Percentiles rank a stretch among this genome's conserved stretches.
These are phyloP conservation scores for Crithidia sp. DNA, from an alignment of 208 protist genomes.

Conservation along the genomic window DNA sequence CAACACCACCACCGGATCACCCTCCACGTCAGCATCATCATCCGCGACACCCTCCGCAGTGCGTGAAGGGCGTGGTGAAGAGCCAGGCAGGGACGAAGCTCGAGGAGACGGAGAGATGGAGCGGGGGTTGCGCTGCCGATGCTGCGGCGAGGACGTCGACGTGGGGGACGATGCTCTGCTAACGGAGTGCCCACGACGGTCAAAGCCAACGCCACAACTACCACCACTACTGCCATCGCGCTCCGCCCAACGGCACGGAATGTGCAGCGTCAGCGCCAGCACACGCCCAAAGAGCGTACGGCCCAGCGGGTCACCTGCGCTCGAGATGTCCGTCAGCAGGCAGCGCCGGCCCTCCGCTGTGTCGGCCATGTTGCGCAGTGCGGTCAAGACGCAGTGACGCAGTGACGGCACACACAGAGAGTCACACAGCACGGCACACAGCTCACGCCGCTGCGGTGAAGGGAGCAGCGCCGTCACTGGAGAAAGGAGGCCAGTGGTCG, in stretches of 20 bases:
- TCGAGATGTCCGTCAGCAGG: slow-evolving; percentile 64
- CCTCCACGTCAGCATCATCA: neutral
- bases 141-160: neutral
- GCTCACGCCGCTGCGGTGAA: slow-evolving; percentile 22
- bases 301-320: slow-evolving; percentile 51
- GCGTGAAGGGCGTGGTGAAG: neutral
- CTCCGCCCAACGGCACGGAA: slow-evolving; percentile 27
- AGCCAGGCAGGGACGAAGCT: neutral
- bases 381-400: slow-evolving; percentile 36
- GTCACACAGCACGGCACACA: slow-evolving; percentile 47
- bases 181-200: too few species aligned
- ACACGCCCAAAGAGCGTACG: slow-evolving; percentile 77
- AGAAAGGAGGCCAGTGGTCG: neutral
- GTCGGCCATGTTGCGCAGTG: slow-evolving; percentile 31
- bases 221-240: too few species aligned
- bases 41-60: neutral
- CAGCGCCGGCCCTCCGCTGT: slow-evolving; percentile 56
- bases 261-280: slow-evolving; percentile 53
- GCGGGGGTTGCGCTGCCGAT: neutral
- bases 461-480: neutral
- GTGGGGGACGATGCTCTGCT: neutral
- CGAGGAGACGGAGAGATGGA: neutral
- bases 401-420: slow-evolving; percentile 41
- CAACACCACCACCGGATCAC: slow-evolving; percentile 9
- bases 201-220: too few species aligned